These are phyloP conservation scores for Viridothelium virens DNA, from an alignment of 495 filamentous ascomycete genomes.

Conservation along the genomic window DNA sequence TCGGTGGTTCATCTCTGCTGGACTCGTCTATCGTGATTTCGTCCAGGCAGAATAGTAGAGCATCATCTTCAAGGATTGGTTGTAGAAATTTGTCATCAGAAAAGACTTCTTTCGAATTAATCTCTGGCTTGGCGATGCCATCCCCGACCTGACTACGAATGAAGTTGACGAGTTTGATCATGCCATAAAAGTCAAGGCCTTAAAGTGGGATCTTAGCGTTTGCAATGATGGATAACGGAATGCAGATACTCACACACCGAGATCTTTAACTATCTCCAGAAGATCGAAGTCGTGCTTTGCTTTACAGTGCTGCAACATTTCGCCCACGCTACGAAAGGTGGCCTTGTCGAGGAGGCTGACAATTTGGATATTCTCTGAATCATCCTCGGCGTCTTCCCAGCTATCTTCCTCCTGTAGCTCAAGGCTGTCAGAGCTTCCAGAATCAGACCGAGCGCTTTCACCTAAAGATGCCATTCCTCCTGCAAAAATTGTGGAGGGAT, in stretches of 20 bases:
- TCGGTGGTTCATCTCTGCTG: constrained; percentile 21
- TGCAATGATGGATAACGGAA: background rate
- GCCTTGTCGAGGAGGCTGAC: constrained; percentile 61
- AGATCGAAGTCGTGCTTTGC: constrained; percentile 69
- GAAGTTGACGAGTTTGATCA: constrained; percentile 80
- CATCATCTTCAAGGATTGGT: constrained; percentile 84
- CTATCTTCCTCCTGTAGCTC: constrained; percentile 51
- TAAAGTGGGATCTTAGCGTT: background rate
- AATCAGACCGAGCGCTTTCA: background rate
- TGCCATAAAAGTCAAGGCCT: constrained; percentile 75
- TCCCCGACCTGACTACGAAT: constrained; percentile 50
- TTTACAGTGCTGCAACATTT: constrained; percentile 68
- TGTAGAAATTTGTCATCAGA: constrained; percentile 69
- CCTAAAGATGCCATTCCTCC: background rate
- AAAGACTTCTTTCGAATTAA: constrained; percentile 52
- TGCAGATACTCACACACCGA: constrained; percentile 45
- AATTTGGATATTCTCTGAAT: constrained; percentile 50
- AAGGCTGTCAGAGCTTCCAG: constrained; percentile 43
- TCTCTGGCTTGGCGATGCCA: constrained; percentile 46
- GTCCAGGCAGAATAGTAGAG: constrained; percentile 73
- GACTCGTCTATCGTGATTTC: constrained; percentile 47
- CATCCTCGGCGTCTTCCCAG: constrained; percentile 74
- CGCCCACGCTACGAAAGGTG: constrained; percentile 54
- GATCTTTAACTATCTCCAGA: constrained; percentile 50
- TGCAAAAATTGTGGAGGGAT: background rate